Percentiles rank a stretch among this genome's conserved stretches.
phyloP scores from a whole-genome alignment of 2,329 filamentous ascomycete genomes.

The Penicillium polonicum region DNA sequence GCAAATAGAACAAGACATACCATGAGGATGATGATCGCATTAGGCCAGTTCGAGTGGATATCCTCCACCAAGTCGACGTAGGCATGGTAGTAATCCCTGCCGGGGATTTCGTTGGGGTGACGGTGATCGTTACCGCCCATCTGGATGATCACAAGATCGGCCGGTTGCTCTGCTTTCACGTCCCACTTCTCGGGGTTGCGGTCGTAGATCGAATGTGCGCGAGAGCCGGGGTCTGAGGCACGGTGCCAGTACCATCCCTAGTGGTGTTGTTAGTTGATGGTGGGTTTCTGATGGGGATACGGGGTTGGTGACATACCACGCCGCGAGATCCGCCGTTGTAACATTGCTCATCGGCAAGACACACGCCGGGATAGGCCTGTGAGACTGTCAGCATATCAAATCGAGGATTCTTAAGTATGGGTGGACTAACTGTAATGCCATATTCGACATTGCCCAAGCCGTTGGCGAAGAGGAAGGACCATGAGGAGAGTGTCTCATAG shows the following conservation, averaged over 20 bases:
- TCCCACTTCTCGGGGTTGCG: conserved; percentile 32
- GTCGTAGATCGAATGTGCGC: conserved; percentile 47
- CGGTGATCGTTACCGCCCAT: conserved; percentile 50
- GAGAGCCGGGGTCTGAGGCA: conserved; percentile 54
- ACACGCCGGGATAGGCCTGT: conserved; percentile 57
- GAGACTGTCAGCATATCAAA: too few relatives aligned
- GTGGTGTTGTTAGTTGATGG: conserved; percentile 4
- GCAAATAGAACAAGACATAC: conserved; percentile 15
- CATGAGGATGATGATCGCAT: conserved; percentile 45
- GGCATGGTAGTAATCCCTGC: conserved; percentile 37
- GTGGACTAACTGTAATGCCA: conserved; percentile 46
- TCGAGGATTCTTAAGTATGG: too few relatives aligned
- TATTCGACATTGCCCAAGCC: conserved; percentile 61
- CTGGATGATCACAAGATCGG: conserved; percentile 48
- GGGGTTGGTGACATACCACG: conserved; percentile 31
- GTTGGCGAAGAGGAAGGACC: conserved; percentile 55
- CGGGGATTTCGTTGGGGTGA: conserved; percentile 43
- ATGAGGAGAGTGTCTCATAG: conserved; percentile 58
- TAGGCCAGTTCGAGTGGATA: conserved; percentile 44
- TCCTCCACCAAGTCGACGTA: conserved; percentile 46
- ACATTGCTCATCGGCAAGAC: conserved; percentile 56
- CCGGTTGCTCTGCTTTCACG: conserved; percentile 27
- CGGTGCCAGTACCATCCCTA: conserved; percentile 58
- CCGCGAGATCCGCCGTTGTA: conserved; percentile 55
- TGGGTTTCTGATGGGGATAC: not conserved